A percentile compares a stretch with the other conserved stretches of the same genome.
Evolutionary conservation across 2,329 filamentous ascomycete genomes (phyloP).

Genomic region (Stachybotrys elegans): DNA sequence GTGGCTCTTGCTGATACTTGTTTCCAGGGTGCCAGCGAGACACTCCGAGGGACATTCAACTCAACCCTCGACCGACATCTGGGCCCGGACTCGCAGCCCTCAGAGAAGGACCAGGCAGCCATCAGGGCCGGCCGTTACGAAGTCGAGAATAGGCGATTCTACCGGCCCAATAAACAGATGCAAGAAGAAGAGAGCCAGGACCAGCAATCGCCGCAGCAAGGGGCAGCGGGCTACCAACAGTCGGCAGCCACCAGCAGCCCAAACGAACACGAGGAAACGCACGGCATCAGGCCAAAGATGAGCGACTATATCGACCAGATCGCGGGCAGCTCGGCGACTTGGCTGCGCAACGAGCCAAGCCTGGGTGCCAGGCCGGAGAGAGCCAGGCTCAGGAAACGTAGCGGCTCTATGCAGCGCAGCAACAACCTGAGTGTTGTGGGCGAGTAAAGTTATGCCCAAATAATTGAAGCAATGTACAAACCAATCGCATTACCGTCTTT

Average conservation of each 20-base stretch:
- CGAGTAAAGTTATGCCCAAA: too few relatives aligned
- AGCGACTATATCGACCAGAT: conserved; percentile 12
- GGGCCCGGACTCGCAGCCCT: conserved; percentile 7
- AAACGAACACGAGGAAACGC: conserved; percentile 8
- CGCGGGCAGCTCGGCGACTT: not conserved
- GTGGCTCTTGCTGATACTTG: not conserved
- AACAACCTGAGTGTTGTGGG: conserved; percentile 12
- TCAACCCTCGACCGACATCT: conserved; percentile 14
- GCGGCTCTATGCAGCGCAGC: conserved; percentile 11
- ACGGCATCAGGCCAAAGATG: conserved; percentile 9
- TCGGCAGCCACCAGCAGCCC: conserved; percentile 2
- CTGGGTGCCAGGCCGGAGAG: conserved; percentile 9
- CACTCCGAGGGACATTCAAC: conserved; percentile 18
- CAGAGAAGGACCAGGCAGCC: conserved; percentile 16
- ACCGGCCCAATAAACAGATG: conserved; percentile 12
- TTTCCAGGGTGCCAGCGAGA: conserved; percentile 16
- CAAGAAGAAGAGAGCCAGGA: conserved; percentile 7
- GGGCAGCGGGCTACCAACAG: conserved; percentile 3
- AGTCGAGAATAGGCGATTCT: conserved; percentile 15
- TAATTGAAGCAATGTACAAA: too few relatives aligned
- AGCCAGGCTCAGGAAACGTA: conserved; percentile 15
- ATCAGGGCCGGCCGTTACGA: conserved; percentile 18
- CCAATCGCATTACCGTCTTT: too few relatives aligned
- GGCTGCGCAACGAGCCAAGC: not conserved
- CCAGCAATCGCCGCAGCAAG: not conserved